Evolutionary conservation across 2,329 filamentous ascomycete genomes (phyloP).

Genomic region (Coniochaeta sp.): DNA sequence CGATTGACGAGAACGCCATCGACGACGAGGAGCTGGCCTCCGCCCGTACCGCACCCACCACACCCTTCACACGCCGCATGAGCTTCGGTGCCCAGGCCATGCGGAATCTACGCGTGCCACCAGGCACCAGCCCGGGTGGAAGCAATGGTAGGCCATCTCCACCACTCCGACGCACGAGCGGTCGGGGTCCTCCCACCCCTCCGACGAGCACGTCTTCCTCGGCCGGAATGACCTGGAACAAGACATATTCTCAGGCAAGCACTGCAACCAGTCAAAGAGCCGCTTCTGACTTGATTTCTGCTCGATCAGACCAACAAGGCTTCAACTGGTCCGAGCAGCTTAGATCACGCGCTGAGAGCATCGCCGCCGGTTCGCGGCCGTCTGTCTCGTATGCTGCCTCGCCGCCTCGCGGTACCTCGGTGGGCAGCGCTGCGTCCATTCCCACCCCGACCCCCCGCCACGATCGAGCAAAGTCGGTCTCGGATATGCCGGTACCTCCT

Average conservation of each 20-base stretch:
- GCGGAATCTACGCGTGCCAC: slow-evolving; percentile 55
- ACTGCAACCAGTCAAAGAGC: slow-evolving; percentile 47
- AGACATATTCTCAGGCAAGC: slow-evolving; percentile 48
- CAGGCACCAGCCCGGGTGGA: slow-evolving; percentile 43
- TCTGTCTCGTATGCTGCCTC: slow-evolving; percentile 50
- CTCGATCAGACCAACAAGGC: slow-evolving; percentile 78
- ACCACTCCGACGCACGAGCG: slow-evolving; percentile 19
- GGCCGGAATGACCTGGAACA: slow-evolving; percentile 25
- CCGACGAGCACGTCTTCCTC: slow-evolving; percentile 24
- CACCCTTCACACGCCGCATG: slow-evolving; percentile 75
- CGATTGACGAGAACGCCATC: slow-evolving; percentile 63
- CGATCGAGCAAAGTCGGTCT: slow-evolving; percentile 63
- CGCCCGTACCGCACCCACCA: slow-evolving; percentile 53
- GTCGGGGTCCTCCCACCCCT: slow-evolving; percentile 18
- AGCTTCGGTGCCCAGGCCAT: slow-evolving; percentile 83
- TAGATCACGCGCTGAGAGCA: slow-evolving; percentile 81
- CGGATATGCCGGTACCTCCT: slow-evolving; percentile 52
- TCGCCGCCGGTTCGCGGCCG: slow-evolving; percentile 44
- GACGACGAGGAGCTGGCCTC: slow-evolving; percentile 53
- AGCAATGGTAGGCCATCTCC: slow-evolving; percentile 54
- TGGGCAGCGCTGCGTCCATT: slow-evolving; percentile 12
- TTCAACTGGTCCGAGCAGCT: slow-evolving; percentile 98
- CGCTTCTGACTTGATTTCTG: slow-evolving; percentile 56
- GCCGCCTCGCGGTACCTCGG: slow-evolving; percentile 28
- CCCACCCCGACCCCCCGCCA: slow-evolving; percentile 30